Evolutionary conservation across 768 basidiomycete genomes (phyloP).

Genomic region (Plicaturopsis crispa): DNA sequence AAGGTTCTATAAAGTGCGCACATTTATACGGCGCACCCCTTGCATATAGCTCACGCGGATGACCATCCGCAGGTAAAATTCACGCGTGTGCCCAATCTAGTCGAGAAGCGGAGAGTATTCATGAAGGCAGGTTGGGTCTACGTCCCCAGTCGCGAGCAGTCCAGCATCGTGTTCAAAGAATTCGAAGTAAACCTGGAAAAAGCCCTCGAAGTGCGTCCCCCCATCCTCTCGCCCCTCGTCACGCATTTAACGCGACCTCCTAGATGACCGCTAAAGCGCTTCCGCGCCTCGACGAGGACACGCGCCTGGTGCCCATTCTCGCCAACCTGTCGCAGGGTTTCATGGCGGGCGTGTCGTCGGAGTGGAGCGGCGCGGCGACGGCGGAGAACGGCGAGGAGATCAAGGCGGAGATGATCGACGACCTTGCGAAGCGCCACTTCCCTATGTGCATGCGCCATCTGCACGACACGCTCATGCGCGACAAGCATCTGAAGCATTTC

Average conservation of each 20-base stretch:
- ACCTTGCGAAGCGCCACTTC: conserved; percentile 81
- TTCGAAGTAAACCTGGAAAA: conserved; percentile 68
- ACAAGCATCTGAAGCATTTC: conserved; percentile 88
- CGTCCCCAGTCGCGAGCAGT: conserved; percentile 68
- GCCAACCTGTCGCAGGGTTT: conserved; percentile 92
- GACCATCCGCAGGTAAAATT: conserved; percentile 84
- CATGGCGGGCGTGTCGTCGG: conserved; percentile 81
- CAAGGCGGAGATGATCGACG: conserved; percentile 92
- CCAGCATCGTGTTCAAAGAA: conserved; percentile 83
- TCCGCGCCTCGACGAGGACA: conserved; percentile 91
- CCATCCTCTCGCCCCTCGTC: conserved; percentile 1
- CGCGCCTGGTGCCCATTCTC: conserved; percentile 81
- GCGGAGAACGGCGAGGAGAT: conserved; percentile 56
- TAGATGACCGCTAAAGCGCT: conserved; percentile 82
- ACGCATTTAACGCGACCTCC: conserved; percentile 1
- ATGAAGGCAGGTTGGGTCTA: conserved; percentile 83
- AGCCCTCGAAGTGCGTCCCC: conserved; percentile 74
- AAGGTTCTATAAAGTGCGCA: conserved; percentile 69
- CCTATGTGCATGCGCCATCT: conserved; percentile 93
- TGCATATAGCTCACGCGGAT: no score
- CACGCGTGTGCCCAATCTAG: conserved; percentile 91
- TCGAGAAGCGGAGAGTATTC: conserved; percentile 74
- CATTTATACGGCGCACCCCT: neutral
- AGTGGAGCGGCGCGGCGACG: conserved; percentile 56
- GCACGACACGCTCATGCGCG: conserved; percentile 68